Base-by-base conservation (phyloP, 352 stramenopile genomes). In the Blastocystis sp. region DNA sequence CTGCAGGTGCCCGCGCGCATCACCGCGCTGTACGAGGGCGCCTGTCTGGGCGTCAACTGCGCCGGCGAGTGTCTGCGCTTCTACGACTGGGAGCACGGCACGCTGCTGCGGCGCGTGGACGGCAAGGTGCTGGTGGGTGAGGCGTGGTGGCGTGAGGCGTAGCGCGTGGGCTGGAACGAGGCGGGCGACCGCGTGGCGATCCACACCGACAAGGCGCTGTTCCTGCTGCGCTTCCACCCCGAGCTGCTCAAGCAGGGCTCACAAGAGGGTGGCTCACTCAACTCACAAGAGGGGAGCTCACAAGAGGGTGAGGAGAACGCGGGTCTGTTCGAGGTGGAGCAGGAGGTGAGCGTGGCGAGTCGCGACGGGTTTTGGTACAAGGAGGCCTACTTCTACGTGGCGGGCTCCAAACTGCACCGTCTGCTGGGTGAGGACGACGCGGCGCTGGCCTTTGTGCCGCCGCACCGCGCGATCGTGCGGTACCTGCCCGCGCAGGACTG, bases 401-500 rank as follows among this genome's bases (percentile, higher is more conserved):
- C 96, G 41, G 96, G 98, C 90, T 98, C 95, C 92, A 99, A 99
- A 90, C 92, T 99, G 86, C 98, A 98, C 93, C 97, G 95, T 23
- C 40, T 62, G 28, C 92, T 92, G 52, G 91, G 71, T n/a, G 53
- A 62, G 28, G 90, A 53, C 92, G 96, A 98, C 71, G 97, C 98
- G 92, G 98, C 95, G 53, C 91, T 99, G 0, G 93, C 95, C 21
- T 96, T 98, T 90, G 91, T 99, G 43, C 93, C 95, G 77, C 92
- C 91, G 48, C 48, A 69, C 14, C 95, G 98, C 91, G 98, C 98
- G 91, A 92, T 99, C 80, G 92, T 99, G 17, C 96, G 96, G 59
- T 99, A 98, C 90, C 90, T 99, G 5, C 94, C 96, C 2, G 96
- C 97, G 89, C 95, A 99, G 91, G 95, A 99, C 92, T 90, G 96